Evolutionary conservation across 2,329 filamentous ascomycete species (phyloP), one percentile per base, ranked within the genome.

Genomic region (Diaporthe batatas): DNA sequence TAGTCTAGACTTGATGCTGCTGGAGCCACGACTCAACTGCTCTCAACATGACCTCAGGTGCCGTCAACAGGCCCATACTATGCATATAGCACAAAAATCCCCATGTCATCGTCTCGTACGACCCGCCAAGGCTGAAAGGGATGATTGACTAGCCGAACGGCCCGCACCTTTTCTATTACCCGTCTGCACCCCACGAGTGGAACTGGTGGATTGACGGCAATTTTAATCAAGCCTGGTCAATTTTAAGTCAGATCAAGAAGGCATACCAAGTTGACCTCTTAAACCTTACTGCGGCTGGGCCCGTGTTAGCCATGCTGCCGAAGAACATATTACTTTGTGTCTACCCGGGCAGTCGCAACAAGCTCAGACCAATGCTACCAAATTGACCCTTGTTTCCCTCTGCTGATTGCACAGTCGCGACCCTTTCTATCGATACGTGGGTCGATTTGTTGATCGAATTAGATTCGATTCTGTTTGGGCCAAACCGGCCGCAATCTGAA

Each of bases 171-270:
- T 64, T 18, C 59, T n/a, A n/a, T n/a, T n/a, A n/a, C n/a, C 42
- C 25, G 18, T 49, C 10, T 21, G 42, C 21, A 64, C 59, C 59
- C 59, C 59, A 64, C 25, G 25, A 44, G 25, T 64, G 59, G 59
- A 64, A n/a, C n/a, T n/a, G n/a, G n/a, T n/a, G n/a, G n/a, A n/a
- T 42, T 34, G 42, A 64, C 25, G 59, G 25, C 25, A 64, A 64
- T 64, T 18, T 18, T n/a, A n/a, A n/a, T n/a, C n/a, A 64, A 64
- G 29, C 29, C 18, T 49, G 49, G 23, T 23, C 29, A 23, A 21
- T 21, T 49, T 65, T 65, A 49, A 51, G 59, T 16, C 18, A 49
- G 59, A 65, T 65, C 59, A 21, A 23, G 18, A 49, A 36, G 59
- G n/a, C 11, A 49, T 49, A 0, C 25, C 12, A 29, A n/a, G 29